phyloP scores from a whole-genome alignment of 768 basidiomycete genomes.

The Tulasnella sp. region DNA sequence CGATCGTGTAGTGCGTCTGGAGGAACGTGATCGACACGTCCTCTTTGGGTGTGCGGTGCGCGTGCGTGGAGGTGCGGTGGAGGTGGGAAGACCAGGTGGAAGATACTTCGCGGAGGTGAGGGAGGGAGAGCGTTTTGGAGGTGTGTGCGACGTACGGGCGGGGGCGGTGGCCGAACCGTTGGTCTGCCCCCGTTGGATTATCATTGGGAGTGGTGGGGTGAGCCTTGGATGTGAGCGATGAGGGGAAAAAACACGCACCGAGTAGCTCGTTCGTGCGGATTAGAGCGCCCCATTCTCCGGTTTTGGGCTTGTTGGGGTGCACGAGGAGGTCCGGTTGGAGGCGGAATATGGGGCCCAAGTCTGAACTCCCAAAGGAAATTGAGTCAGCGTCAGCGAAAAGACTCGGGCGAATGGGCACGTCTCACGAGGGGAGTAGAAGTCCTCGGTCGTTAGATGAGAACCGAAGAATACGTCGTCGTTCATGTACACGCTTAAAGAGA shows the following conservation, averaged over 20 bases:
- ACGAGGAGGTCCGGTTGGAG: slow-evolving; percentile 20
- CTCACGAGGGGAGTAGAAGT: background rate
- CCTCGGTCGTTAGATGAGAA: background rate
- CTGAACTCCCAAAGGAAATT: background rate
- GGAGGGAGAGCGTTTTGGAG: slow-evolving; percentile 15
- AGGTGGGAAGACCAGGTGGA: slow-evolving; percentile 15
- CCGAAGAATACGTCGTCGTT: slow-evolving; percentile 23
- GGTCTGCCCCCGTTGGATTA: slow-evolving; percentile 3
- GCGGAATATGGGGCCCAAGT: slow-evolving; percentile 20
- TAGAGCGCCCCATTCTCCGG: slow-evolving; percentile 4
- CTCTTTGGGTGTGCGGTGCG: background rate
- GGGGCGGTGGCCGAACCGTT: slow-evolving; percentile 19
- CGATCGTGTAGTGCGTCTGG: slow-evolving; percentile 11
- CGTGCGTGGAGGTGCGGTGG: slow-evolving; percentile 2
- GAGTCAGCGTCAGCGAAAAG: background rate
- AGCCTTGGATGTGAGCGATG: background rate
- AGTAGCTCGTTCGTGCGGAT: background rate
- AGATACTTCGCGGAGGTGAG: slow-evolving; percentile 18
- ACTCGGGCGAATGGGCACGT: background rate
- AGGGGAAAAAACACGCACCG: background rate
- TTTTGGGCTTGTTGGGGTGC: background rate
- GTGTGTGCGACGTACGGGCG: slow-evolving; percentile 22
- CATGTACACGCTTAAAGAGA: slow-evolving; percentile 12
- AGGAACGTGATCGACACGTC: slow-evolving; percentile 3
- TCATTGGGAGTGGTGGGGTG: background rate